Percentiles rank a stretch among this genome's conserved stretches.
These are phyloP conservation scores for Chaetomium cochliodes DNA, from an alignment of 495 filamentous ascomycete genomes.

Conservation along the genomic window DNA sequence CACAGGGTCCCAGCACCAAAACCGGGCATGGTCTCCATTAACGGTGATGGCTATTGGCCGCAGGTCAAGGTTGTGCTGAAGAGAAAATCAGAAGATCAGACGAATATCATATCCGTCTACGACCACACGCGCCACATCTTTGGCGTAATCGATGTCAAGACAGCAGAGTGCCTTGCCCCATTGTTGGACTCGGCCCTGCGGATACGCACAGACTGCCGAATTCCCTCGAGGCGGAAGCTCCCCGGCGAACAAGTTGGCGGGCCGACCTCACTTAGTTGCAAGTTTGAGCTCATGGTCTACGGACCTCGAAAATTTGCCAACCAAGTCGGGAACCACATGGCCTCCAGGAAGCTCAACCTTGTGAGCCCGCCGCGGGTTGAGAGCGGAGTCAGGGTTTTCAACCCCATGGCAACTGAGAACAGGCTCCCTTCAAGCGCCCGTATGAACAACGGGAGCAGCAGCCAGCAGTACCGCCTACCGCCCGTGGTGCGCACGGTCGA, in stretches of 20 bases:
- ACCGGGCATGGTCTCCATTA: conserved; percentile 53
- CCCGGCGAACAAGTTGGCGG: conserved; percentile 50
- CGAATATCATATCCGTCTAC: conserved; percentile 61
- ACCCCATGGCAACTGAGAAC: conserved; percentile 56
- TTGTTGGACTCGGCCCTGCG: conserved; percentile 62
- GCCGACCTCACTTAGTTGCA: conserved; percentile 55
- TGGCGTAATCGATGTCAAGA: conserved; percentile 69
- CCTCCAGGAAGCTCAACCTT: conserved; percentile 63
- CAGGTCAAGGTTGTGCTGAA: conserved; percentile 67
- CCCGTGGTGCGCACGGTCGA: conserved; percentile 63
- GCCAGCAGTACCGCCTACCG: conserved; percentile 22
- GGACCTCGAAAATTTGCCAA: conserved; percentile 65
- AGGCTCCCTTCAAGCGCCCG: conserved; percentile 37
- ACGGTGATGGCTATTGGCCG: conserved; percentile 60
- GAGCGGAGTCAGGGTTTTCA: conserved; percentile 61
- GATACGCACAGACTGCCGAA: conserved; percentile 64
- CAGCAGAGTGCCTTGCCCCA: conserved; percentile 64
- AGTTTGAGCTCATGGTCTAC: conserved; percentile 72
- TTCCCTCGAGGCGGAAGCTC: conserved; percentile 59
- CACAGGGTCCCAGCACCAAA: conserved; percentile 63
- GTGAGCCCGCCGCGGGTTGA: conserved; percentile 62
- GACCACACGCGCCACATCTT: conserved; percentile 71
- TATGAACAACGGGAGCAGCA: conserved; percentile 10
- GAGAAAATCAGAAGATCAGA: conserved; percentile 51
- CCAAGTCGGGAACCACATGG: conserved; percentile 63